These are phyloP conservation scores for Athelia sp. DNA, from an alignment of 1,284 basidiomycete species.

Conservation along the genomic window DNA sequence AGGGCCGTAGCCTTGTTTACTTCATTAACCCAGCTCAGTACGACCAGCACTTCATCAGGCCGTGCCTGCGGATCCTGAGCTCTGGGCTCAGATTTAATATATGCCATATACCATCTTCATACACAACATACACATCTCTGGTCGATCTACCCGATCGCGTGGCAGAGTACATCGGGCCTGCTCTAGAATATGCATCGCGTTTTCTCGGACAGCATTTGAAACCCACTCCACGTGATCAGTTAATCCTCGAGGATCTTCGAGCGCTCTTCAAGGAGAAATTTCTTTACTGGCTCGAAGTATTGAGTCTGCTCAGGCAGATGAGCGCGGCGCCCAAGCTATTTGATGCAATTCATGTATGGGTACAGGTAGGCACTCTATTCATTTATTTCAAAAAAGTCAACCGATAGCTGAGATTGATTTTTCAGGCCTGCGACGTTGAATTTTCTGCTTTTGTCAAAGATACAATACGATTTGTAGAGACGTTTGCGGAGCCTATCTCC, in stretches of 20 bases:
- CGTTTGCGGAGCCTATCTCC: background rate
- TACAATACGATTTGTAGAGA: background rate
- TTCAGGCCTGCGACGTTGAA: background rate
- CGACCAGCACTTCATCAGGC: slow-evolving; percentile 6
- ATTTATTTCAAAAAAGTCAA: background rate
- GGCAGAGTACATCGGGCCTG: slow-evolving; percentile 10
- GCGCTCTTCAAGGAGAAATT: slow-evolving; percentile 13
- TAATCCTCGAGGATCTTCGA: slow-evolving; percentile 4
- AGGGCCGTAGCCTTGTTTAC: background rate
- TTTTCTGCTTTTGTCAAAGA: slow-evolving; percentile 4
- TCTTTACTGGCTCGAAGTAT: slow-evolving; percentile 20
- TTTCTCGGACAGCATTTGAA: slow-evolving; percentile 21
- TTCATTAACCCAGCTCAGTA: background rate
- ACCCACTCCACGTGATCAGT: slow-evolving; percentile 1
- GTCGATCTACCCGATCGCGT: slow-evolving; percentile 8
- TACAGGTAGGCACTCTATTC: slow-evolving; percentile 3
- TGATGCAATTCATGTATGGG: slow-evolving; percentile 6
- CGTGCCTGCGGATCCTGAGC: slow-evolving; percentile 16
- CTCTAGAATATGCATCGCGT: slow-evolving; percentile 19
- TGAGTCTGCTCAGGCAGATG: slow-evolving; percentile 9
- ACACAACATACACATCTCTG: slow-evolving; percentile 16
- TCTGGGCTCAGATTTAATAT: slow-evolving; percentile 25
- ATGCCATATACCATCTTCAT: slow-evolving; percentile 21
- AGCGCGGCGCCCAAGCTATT: background rate
- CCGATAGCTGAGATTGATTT: too few relatives aligned